phyloP scores from a whole-genome alignment of 225 moss, liverwort and hornwort species.

The Neckera pumila region DNA sequence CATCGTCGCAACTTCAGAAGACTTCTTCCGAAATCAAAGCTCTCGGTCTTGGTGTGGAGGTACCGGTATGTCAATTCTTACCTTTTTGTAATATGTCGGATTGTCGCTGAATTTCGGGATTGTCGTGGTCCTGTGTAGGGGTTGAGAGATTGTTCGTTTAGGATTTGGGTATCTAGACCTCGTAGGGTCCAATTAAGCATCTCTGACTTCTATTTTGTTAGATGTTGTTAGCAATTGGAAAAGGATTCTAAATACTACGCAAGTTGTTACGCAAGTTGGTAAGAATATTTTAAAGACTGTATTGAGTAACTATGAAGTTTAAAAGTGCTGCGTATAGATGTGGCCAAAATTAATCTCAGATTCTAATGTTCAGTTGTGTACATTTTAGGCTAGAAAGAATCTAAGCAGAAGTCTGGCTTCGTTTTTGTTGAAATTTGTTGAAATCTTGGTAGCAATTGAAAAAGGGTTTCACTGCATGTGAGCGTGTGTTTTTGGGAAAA shows the following conservation, averaged over 20 bases:
- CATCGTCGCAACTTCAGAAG: neutral
- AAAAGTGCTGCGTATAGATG: neutral
- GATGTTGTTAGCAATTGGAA: neutral
- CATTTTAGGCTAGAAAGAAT: neutral
- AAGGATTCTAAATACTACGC: neutral
- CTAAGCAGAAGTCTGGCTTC: neutral
- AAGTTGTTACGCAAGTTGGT: neutral
- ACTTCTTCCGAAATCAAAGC: conserved; percentile 1
- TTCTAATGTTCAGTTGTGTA: neutral
- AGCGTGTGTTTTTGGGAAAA: neutral
- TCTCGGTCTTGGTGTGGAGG: conserved; percentile 1
- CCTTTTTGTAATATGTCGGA: neutral
- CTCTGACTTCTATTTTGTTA: neutral
- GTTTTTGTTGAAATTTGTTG: neutral
- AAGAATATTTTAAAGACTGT: neutral
- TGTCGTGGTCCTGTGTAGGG: too few relatives aligned
- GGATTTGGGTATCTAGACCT: neutral
- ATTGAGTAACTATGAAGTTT: neutral
- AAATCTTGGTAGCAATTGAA: neutral
- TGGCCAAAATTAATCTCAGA: neutral
- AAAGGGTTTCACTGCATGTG: neutral
- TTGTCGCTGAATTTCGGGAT: neutral
- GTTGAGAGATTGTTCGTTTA: neutral
- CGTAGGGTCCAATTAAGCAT: neutral
- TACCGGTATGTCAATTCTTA: neutral